Base-by-base conservation (phyloP, 495 filamentous ascomycete species). In the Podospora pseudopauciseta region DNA sequence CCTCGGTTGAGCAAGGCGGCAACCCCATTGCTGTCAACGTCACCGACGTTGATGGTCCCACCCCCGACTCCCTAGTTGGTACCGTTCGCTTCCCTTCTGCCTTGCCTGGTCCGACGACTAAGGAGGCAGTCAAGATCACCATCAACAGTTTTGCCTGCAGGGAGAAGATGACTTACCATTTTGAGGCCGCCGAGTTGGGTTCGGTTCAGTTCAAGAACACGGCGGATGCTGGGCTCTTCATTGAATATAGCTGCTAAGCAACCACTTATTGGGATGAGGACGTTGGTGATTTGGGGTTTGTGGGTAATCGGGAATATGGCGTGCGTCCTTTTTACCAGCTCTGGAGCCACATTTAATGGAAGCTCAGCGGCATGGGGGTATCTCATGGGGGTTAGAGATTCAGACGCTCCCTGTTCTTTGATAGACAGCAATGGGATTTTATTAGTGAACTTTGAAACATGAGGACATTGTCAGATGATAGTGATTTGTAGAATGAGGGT, bases 111-210 rank as follows among this genome's bases (percentile, higher is more conserved):
- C 44, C 19, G 19, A 7, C 5, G 63, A 66, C 28, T 7, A 54
- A 63, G 56, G 56, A 53, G 62, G 63, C 57, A 6, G 56, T 55
- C 56, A 55, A 57, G 32, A 53, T 53, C 5, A 64, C 53, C 28
- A 70, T 80, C 28, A 78, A 77, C 63, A 75, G 72, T 67, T 79
- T 79, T 64, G 76, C 74, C 15, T 80, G 78, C 71, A 64, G 72
- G 19, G 63, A 68, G 26, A 60, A 62, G 26, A 74, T 79, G 74
- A 19, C 60, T 2, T 80, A 67, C 49, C 7, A 56, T 19, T 55
- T 77, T 2, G 72, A 74, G 74, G 27, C 77, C 4, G 69, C 68
- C 1, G 77, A 66, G 0, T 71, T 68, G 70, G 77, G 79, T 11
- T 79, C 60, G 34, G 63, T 69, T 3, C 62, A 56, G 57, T 69